These are phyloP conservation scores for Suillus fuscotomentosus DNA, from an alignment of 768 basidiomycete species.

Conservation along the genomic window DNA sequence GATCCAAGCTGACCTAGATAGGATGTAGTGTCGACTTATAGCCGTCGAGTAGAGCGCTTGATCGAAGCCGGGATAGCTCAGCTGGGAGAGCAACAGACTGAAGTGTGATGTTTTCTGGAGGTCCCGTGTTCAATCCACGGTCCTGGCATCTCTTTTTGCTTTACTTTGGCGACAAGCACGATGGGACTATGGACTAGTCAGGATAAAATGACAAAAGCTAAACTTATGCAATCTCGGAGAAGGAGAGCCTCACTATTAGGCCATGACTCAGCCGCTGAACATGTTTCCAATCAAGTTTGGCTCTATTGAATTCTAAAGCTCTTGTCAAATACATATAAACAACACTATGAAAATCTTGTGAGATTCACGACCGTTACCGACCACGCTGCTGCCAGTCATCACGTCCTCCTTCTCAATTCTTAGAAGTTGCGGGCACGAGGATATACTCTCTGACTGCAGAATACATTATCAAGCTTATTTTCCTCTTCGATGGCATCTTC, in stretches of 20 bases:
- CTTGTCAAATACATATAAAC: not conserved
- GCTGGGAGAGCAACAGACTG: conserved; percentile 40
- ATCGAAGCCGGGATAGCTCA: conserved; percentile 30
- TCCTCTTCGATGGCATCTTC: not conserved
- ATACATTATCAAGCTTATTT: not conserved
- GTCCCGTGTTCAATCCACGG: conserved; percentile 46
- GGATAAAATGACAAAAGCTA: not conserved
- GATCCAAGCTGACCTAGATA: not conserved
- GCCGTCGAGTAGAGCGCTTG: not conserved
- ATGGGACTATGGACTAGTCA: no score
- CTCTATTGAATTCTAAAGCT: not conserved
- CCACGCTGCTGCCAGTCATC: not conserved
- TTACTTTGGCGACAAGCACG: not conserved
- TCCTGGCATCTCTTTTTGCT: conserved; percentile 34
- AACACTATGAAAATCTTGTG: no score
- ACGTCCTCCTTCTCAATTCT: not conserved
- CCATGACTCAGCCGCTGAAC: no score
- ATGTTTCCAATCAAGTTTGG: not conserved
- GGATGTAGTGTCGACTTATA: not conserved
- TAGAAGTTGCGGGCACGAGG: not conserved
- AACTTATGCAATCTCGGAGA: no score
- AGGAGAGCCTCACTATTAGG: no score
- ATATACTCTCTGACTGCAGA: not conserved
- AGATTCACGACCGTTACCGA: not conserved
- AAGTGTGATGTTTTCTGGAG: conserved; percentile 33